Conservation (phyloP, 495 filamentous ascomycete species). For the Hypoxylon lienhwacheense region DNA sequence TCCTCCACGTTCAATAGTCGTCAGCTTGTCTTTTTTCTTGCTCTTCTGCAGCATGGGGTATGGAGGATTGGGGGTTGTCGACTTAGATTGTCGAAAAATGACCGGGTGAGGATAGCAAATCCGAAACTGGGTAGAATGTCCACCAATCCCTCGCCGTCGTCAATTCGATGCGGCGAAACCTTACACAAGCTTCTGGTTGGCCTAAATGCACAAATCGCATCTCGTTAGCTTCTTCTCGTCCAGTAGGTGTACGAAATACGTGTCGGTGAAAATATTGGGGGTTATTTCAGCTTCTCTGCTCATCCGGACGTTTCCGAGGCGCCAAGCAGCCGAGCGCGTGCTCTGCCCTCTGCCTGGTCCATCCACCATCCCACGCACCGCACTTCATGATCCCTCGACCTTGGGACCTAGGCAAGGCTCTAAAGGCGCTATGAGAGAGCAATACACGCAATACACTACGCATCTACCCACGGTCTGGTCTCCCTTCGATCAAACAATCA, state of each 20-base stretch:
- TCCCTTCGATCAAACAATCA: slow-evolving; percentile 6
- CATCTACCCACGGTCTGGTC: no score
- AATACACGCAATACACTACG: no score
- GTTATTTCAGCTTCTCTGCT: slow-evolving; percentile 26
- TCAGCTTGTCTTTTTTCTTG: no score
- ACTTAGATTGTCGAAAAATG: slow-evolving; percentile 28
- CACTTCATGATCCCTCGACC: slow-evolving; percentile 4
- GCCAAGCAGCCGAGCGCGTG: slow-evolving; percentile 8
- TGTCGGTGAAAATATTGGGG: slow-evolving; percentile 35
- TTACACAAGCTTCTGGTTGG: slow-evolving; percentile 26
- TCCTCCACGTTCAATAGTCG: slow-evolving; percentile 5
- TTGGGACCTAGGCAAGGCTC: slow-evolving; percentile 19
- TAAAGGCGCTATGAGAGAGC: slow-evolving; percentile 1
- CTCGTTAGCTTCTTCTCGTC: slow-evolving; percentile 13
- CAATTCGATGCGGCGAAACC: slow-evolving; percentile 31
- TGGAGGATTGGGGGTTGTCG: no score
- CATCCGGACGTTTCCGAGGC: slow-evolving; percentile 29
- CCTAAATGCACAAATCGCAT: slow-evolving; percentile 24
- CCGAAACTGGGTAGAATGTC: slow-evolving; percentile 26
- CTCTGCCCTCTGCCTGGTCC: slow-evolving; percentile 4
- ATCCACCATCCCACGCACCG: slow-evolving; percentile 13
- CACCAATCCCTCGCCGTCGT: slow-evolving; percentile 25
- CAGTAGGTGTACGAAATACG: not conserved
- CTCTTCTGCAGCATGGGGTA: slow-evolving; percentile 17
- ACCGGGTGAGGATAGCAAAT: slow-evolving; percentile 30